Evolutionary conservation across 2,329 filamentous ascomycete genomes (phyloP), one percentile per base, ranked within the genome.

Genomic region (Colletotrichum sp.): DNA sequence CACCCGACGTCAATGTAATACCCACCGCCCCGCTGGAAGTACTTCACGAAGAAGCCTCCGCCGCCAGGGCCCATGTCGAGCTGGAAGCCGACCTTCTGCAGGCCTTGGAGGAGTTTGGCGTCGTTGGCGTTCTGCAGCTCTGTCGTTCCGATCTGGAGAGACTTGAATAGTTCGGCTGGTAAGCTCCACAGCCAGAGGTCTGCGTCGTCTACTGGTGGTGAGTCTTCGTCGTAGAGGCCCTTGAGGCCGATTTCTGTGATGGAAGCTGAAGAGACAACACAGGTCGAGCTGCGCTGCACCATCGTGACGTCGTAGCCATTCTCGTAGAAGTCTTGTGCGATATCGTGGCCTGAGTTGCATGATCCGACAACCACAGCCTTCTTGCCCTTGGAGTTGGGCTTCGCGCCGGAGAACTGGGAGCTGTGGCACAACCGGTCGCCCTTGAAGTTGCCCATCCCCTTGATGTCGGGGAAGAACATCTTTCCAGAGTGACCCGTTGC

Each of bases 281-380:
- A 91, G 0, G 94, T 95, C 7, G 89, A 90, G 2, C 90, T 92
- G 8, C 94, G 89, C 83, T 95, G 94, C 0, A 95, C 88, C 83
- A 95, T 92, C 0, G 93, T 95, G 3, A 95, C 90, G 7, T 91
- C 86, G 78, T 92, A 93, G 0, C 93, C 93, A 64, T 92, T 91
- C 79, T 94, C 92, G 44, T 90, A 88, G 79, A 89, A 94, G 77
- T 94, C 92, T 72, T 94, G 92, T 0, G 92, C 90, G 72, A 95
- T 94, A 77, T 95, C 93, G 78, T 94, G 92, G 8, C 88, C 92
- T 0, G 92, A 94, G 82, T 94, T 95, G 83, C 93, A 93, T 2
- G 90, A 92, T 2, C 93, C 93, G 0, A 95, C 87, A 0, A 95
- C 90, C 2, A 94, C 84, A 0, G 91, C 93, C 78, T 90, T 93